Conservation (phyloP, 2,329 filamentous ascomycete genomes). For the Byssoonygena ceratinophila region DNA sequence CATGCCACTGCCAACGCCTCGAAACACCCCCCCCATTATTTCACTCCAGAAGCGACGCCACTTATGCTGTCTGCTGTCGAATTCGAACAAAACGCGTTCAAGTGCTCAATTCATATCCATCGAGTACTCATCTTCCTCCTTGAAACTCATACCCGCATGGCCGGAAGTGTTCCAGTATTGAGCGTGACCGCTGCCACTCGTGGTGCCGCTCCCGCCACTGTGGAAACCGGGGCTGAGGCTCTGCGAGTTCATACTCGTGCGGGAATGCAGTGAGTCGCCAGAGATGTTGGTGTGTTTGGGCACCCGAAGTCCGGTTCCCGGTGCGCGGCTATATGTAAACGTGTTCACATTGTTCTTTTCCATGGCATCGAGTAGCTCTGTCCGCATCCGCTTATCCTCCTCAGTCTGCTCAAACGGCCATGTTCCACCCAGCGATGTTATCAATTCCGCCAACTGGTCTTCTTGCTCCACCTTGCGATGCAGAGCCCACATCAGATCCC, state of each 20-base stretch:
- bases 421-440: constrained; percentile 59
- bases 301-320: constrained; percentile 77
- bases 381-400: constrained; percentile 91
- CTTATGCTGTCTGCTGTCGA: constrained; percentile 5
- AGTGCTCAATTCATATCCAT: constrained; percentile 53
- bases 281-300: constrained; percentile 87
- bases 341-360: constrained; percentile 63
- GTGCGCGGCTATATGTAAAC: constrained; percentile 75
- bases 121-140: constrained; percentile 87
- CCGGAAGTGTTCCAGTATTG: constrained; percentile 45
- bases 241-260: constrained; percentile 43
- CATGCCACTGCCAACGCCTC: constrained; percentile 4
- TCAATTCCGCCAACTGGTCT: constrained; percentile 68
- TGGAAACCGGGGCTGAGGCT: constrained; percentile 59
- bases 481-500: constrained; percentile 95
- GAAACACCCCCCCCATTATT: constrained; percentile 1
- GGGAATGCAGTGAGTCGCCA: constrained; percentile 57
- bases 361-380: constrained; percentile 78
- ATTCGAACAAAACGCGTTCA: neutral
- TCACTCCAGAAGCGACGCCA: constrained; percentile 3
- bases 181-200: constrained; percentile 39
- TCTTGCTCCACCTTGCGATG: constrained; percentile 82
- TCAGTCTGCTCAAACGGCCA: constrained; percentile 78
- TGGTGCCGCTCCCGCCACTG: constrained; percentile 57
- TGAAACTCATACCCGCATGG: constrained; percentile 60